Evolutionary conservation across 345 rosid genomes (phyloP).

Genomic region (Camelina neglecta): DNA sequence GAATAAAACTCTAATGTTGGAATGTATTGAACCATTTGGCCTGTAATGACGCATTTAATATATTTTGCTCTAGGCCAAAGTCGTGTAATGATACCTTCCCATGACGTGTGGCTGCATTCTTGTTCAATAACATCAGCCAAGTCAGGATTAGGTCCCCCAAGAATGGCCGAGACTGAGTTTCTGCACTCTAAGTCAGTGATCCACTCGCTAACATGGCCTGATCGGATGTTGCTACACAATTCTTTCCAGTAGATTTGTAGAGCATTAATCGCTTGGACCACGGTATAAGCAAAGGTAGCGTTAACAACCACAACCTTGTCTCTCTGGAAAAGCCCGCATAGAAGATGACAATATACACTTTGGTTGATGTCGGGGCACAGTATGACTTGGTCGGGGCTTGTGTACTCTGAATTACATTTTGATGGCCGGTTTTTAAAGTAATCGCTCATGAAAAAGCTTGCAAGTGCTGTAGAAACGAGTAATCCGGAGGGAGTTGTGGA

Average conservation of each 20-base stretch:
- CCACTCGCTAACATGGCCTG: slow-evolving; percentile 62
- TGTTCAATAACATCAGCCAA: slow-evolving; percentile 53
- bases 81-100: slow-evolving; percentile 70
- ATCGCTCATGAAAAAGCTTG: slow-evolving; percentile 7
- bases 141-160: slow-evolving; percentile 45
- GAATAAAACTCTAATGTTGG: slow-evolving; percentile 62
- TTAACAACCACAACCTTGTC: slow-evolving; percentile 53
- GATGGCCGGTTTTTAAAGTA: background rate
- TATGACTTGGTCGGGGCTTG: slow-evolving; percentile 6
- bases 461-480: background rate
- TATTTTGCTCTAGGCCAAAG: slow-evolving; percentile 67
- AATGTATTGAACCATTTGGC: slow-evolving; percentile 65
- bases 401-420: background rate
- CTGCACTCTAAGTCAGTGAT: slow-evolving; percentile 56
- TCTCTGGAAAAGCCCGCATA: slow-evolving; percentile 60
- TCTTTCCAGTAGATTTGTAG: slow-evolving; percentile 61
- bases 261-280: slow-evolving; percentile 57
- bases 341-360: slow-evolving; percentile 68
- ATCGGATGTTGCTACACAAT: slow-evolving; percentile 54
- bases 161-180: slow-evolving; percentile 39
- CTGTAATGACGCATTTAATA: slow-evolving; percentile 59
- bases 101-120: slow-evolving; percentile 49
- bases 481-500: slow-evolving; percentile 9
- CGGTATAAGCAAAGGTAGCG: slow-evolving; percentile 56
- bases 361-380: slow-evolving; percentile 62